Evolutionary conservation across 106 monocot genomes (phyloP).

Genomic region (Dioscorea dumetorum): DNA sequence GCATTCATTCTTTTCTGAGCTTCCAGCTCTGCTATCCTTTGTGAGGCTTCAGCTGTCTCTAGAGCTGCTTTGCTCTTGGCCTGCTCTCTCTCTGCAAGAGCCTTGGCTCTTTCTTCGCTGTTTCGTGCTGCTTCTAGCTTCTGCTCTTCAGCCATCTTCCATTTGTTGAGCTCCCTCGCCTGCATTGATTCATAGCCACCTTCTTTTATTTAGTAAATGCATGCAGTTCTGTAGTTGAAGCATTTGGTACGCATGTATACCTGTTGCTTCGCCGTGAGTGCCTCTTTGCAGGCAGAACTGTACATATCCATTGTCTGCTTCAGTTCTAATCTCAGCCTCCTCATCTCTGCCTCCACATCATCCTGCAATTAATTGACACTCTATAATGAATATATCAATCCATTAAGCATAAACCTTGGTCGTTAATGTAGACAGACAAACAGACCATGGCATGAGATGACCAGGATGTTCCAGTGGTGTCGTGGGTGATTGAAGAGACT

Average conservation of each 20-base stretch:
- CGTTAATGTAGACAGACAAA: too few relatives aligned
- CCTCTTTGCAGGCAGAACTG: slow-evolving; percentile 69
- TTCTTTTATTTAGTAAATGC: too few relatives aligned
- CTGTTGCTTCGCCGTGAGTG: slow-evolving; percentile 52
- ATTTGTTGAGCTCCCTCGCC: background rate
- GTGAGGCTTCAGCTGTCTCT: slow-evolving; percentile 16
- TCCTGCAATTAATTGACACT: slow-evolving; percentile 24
- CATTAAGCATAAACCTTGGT: background rate
- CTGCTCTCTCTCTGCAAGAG: slow-evolving; percentile 17
- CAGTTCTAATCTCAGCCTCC: slow-evolving; percentile 54
- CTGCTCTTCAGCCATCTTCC: background rate
- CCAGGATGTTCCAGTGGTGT: slow-evolving; percentile 3
- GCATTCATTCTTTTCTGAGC: slow-evolving; percentile 21
- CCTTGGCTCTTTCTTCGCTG: background rate
- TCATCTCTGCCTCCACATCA: slow-evolving; percentile 63
- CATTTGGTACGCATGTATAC: background rate
- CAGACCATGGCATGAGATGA: slow-evolving; percentile 29
- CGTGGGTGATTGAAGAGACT: slow-evolving; percentile 4
- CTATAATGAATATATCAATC: too few relatives aligned
- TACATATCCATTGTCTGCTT: slow-evolving; percentile 87
- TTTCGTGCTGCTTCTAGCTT: background rate
- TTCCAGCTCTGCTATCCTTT: slow-evolving; percentile 16
- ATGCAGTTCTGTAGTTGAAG: too few relatives aligned
- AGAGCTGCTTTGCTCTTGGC: slow-evolving; percentile 18
- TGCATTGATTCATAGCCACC: too few relatives aligned